phyloP scores from a whole-genome alignment of 371 early-diverging fungal genomes.

The Umbelopsis sp. region DNA sequence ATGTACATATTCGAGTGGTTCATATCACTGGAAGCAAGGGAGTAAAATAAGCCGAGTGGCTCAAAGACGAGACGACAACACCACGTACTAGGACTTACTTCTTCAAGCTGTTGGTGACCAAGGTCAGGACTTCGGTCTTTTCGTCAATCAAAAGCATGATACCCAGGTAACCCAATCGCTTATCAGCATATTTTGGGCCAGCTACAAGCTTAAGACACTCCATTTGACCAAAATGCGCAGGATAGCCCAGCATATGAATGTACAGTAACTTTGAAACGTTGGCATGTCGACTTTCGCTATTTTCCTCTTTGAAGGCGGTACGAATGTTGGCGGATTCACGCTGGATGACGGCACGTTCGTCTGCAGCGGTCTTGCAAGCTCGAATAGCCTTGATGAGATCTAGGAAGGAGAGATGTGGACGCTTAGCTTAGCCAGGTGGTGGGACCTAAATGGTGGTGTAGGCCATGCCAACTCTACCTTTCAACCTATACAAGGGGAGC shows the following conservation, averaged over 20 bases:
- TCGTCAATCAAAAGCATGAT: slow-evolving; percentile 96
- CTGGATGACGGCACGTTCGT: slow-evolving; percentile 95
- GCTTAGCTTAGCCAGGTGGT: not conserved
- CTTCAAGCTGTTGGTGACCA: slow-evolving; percentile 96
- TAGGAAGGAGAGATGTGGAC: slow-evolving; percentile 22
- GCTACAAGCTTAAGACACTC: slow-evolving; percentile 97
- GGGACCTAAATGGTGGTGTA: too few relatives aligned
- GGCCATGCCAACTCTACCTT: slow-evolving; percentile 32
- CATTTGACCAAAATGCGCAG: slow-evolving; percentile 98
- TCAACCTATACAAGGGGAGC: slow-evolving; percentile 52
- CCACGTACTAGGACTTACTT: slow-evolving; percentile 60
- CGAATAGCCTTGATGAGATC: slow-evolving; percentile 97
- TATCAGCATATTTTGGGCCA: slow-evolving; percentile 91
- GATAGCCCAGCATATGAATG: slow-evolving; percentile 97
- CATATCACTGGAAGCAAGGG: slow-evolving; percentile 73
- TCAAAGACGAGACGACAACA: too few relatives aligned
- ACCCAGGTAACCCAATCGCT: slow-evolving; percentile 95
- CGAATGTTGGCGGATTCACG: slow-evolving; percentile 96
- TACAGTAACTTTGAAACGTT: slow-evolving; percentile 96
- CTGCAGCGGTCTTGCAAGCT: slow-evolving; percentile 97
- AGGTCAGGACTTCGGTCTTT: slow-evolving; percentile 93
- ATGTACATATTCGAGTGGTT: slow-evolving; percentile 94
- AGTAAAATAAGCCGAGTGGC: not conserved
- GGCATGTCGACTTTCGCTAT: slow-evolving; percentile 80
- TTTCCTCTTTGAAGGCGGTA: slow-evolving; percentile 92